phyloP scores from a whole-genome alignment of 179 eudicot genomes.

The Actinidia polygama region DNA sequence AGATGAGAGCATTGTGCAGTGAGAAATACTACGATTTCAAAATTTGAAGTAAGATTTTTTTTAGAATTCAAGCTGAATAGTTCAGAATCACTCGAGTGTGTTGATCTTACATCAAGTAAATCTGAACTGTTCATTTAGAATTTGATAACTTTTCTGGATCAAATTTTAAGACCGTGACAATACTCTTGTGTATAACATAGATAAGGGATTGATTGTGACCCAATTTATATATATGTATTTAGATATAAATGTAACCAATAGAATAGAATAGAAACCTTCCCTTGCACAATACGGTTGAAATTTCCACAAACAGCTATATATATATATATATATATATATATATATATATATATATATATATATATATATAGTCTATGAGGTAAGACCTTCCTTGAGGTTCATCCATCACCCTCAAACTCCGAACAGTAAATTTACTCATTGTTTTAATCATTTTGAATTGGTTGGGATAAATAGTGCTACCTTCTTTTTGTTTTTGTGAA shows the following conservation, averaged over 20 bases:
- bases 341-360: not conserved
- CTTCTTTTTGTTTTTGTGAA: not conserved
- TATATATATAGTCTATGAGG: not conserved
- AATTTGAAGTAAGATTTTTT: too few species aligned
- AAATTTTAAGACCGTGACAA: too few species aligned
- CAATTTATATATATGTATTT: not conserved
- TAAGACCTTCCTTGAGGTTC: conserved; percentile 24
- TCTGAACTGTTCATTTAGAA: too few species aligned
- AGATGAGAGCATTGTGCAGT: conserved; percentile 17
- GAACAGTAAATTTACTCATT: not conserved
- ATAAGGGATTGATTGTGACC: not conserved
- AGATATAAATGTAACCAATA: not conserved
- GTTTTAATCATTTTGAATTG: not conserved
- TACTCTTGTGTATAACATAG: too few species aligned
- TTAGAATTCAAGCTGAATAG: too few species aligned
- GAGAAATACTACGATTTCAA: too few species aligned
- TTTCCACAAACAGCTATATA: conserved; percentile 18
- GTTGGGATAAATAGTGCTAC: not conserved
- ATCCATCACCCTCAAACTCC: conserved; percentile 25
- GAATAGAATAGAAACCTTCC: conserved; percentile 26
- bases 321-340: not conserved
- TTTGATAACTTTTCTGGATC: too few species aligned
- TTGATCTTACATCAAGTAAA: too few species aligned
- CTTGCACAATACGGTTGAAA: conserved; percentile 18
- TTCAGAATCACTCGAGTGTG: too few species aligned